Base-by-base conservation (phyloP, 257 asterid genomes). In the Avicennia marina region DNA sequence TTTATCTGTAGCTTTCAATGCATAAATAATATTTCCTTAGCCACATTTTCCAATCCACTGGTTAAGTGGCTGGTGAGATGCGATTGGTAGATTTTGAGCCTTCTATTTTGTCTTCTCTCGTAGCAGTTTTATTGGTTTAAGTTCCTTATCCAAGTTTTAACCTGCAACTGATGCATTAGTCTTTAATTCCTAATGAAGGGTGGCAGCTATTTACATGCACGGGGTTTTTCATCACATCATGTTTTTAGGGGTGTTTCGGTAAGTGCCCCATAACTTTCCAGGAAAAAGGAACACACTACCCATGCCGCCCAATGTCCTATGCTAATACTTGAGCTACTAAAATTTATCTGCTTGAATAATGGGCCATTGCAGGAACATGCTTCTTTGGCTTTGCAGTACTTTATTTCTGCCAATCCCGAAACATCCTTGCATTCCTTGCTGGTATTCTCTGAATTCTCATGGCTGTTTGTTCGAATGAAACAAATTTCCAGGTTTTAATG, bases 341-440 rank as follows among this genome's bases (percentile, higher is more conserved):
- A 19, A 58, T 57, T 32, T 21, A 8, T 66, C 42, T 54, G 20
- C 24, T 45, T 58, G 34, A 27, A 26, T n/a, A 40, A 60, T 46
- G 29, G 24, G 32, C 38, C 36, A 18, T 36, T 55, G 68, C 81
- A 89, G 97, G 94, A 83, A 66, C 98, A 91, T 64, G 95, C 97
- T 64, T 81, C 94, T 47, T 72, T 86, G 82, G 97, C 98, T 66
- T 72, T 91, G 57, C 97, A 88, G 69, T 75, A 81, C 75, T 88
- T 88, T 60, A 77, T 72, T 43, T 74, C 82, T 50, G 49, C 64
- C 53, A 59, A 72, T 66, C 71, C 87, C 0, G 82, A 80, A 53
- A 66, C 83, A 42, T 78, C 94, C 49, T 68, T 91, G 71, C 72
- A 76, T 27, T 60, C 66, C 21, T 68, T 86, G 53, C 81, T 89